A percentile compares a stretch with the other conserved stretches of the same genome.
These are phyloP conservation scores for Chlorophyllum brunneum DNA, from an alignment of 768 basidiomycete species.

Conservation along the genomic window DNA sequence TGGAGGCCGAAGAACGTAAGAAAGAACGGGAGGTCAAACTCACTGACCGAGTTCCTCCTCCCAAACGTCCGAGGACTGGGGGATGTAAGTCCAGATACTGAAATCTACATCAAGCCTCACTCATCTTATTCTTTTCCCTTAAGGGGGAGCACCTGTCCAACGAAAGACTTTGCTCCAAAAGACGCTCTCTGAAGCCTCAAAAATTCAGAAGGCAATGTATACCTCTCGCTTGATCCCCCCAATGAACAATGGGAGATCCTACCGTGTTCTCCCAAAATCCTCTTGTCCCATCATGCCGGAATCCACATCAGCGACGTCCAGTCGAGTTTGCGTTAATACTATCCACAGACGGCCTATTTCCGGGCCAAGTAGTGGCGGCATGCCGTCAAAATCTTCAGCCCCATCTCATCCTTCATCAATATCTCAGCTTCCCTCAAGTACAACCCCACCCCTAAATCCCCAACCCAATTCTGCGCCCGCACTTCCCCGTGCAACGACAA, in stretches of 20 bases:
- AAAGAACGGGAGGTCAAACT: constrained; percentile 73
- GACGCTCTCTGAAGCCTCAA: constrained; percentile 66
- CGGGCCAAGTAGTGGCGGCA: constrained; percentile 14
- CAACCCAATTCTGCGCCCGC: not conserved
- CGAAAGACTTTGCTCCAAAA: constrained; percentile 78
- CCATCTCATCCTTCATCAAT: constrained; percentile 11
- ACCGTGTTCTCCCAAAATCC: constrained; percentile 36
- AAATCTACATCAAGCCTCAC: constrained; percentile 12
- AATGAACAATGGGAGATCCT: constrained; percentile 43
- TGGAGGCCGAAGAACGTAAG: constrained; percentile 71
- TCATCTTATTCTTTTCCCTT: constrained; percentile 14
- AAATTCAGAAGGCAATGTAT: constrained; percentile 60
- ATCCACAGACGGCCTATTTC: constrained; percentile 33
- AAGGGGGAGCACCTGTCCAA: constrained; percentile 35
- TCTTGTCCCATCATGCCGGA: constrained; percentile 31
- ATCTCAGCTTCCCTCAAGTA: constrained; percentile 14
- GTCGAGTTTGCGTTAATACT: constrained; percentile 50
- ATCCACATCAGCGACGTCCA: constrained; percentile 29
- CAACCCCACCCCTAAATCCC: not conserved
- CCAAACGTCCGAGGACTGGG: constrained; percentile 53
- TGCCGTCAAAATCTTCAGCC: constrained; percentile 15
- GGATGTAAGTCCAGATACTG: constrained; percentile 41
- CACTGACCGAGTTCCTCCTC: constrained; percentile 64
- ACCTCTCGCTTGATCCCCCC: constrained; percentile 50
- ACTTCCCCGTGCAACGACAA: not conserved